A percentile compares a stretch with the other conserved stretches of the same genome.
phyloP scores from a whole-genome alignment of 1,284 basidiomycete species.

The Termitomyces sp. region DNA sequence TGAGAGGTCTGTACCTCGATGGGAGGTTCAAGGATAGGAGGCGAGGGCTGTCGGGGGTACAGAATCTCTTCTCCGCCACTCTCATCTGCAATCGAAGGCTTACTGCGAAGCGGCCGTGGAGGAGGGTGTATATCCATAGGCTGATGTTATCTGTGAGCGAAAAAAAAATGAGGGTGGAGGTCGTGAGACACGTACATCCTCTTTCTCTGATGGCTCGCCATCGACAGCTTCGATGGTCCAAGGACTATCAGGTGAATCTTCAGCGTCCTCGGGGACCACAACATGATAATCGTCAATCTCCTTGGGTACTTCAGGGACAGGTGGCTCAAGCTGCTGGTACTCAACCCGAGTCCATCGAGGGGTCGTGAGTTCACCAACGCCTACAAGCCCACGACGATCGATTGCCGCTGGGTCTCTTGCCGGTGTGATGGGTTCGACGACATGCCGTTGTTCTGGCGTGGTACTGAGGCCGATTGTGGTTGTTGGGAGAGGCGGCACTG shows the following conservation, averaged over 20 bases:
- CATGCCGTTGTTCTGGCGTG: slow-evolving; percentile 34
- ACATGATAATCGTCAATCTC: slow-evolving; percentile 41
- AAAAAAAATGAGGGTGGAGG: slow-evolving; percentile 7
- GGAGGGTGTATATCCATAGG: slow-evolving; percentile 36
- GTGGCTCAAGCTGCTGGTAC: slow-evolving; percentile 29
- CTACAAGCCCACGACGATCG: slow-evolving; percentile 85
- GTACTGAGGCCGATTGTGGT: slow-evolving; percentile 29
- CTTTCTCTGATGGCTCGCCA: slow-evolving; percentile 64
- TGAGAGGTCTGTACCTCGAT: slow-evolving; percentile 18
- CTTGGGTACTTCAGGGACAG: slow-evolving; percentile 14
- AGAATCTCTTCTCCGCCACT: slow-evolving; percentile 80
- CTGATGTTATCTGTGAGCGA: slow-evolving; percentile 19
- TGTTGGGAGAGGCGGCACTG: slow-evolving; percentile 44
- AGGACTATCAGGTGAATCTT: slow-evolving; percentile 64
- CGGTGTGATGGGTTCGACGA: slow-evolving; percentile 62
- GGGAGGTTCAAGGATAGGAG: slow-evolving; percentile 30
- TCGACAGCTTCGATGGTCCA: slow-evolving; percentile 86
- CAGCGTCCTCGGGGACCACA: slow-evolving; percentile 32
- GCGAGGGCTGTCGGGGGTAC: slow-evolving; percentile 61
- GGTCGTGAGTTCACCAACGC: slow-evolving; percentile 96
- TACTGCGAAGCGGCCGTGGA: slow-evolving; percentile 45
- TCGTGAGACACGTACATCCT: slow-evolving; percentile 45
- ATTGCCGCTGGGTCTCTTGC: slow-evolving; percentile 75
- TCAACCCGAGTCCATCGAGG: slow-evolving; percentile 76
- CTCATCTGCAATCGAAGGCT: slow-evolving; percentile 67